Percentiles rank a stretch among this genome's conserved stretches.
Evolutionary conservation across 352 stramenopile genomes (phyloP).

Genomic region (Phytophthora capsici): DNA sequence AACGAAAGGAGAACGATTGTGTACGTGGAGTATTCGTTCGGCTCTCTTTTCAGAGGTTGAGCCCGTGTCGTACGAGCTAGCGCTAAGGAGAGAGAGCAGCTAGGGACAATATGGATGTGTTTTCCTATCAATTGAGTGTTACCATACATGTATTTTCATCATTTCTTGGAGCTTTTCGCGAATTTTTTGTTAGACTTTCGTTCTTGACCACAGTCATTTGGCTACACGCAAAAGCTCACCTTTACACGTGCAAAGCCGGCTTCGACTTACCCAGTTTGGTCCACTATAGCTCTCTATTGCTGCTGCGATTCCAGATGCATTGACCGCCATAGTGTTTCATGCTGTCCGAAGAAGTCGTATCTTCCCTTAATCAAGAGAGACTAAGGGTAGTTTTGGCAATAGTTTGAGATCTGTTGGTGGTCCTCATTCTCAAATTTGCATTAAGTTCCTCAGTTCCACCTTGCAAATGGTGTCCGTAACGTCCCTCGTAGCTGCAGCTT

Average conservation of each 20-base stretch:
- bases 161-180: slow-evolving; percentile 10
- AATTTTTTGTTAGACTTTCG: slow-evolving; percentile 12
- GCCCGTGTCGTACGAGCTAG: slow-evolving; percentile 12
- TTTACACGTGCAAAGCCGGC: slow-evolving; percentile 12
- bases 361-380: not conserved
- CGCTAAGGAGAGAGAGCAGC: slow-evolving; percentile 6
- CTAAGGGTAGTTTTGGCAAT: no score
- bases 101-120: slow-evolving; percentile 17
- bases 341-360: slow-evolving; percentile 1
- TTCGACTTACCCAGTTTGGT: no score
- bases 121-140: slow-evolving; percentile 30
- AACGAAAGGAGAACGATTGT: slow-evolving; percentile 19
- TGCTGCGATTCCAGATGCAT: slow-evolving; percentile 3
- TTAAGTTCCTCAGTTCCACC: no score
- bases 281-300: not conserved
- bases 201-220: not conserved
- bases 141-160: slow-evolving; percentile 28
- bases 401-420: no score
- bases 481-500: slow-evolving; percentile 2
- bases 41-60: slow-evolving; percentile 3
- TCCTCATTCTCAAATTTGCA: slow-evolving; percentile 21
- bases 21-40: slow-evolving; percentile 24
- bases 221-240: slow-evolving; percentile 5
- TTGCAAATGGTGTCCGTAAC: slow-evolving; percentile 13
- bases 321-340: not conserved